These are phyloP conservation scores for Fusarium cicatricum DNA, from an alignment of 2,329 filamentous ascomycete species.

Conservation along the genomic window DNA sequence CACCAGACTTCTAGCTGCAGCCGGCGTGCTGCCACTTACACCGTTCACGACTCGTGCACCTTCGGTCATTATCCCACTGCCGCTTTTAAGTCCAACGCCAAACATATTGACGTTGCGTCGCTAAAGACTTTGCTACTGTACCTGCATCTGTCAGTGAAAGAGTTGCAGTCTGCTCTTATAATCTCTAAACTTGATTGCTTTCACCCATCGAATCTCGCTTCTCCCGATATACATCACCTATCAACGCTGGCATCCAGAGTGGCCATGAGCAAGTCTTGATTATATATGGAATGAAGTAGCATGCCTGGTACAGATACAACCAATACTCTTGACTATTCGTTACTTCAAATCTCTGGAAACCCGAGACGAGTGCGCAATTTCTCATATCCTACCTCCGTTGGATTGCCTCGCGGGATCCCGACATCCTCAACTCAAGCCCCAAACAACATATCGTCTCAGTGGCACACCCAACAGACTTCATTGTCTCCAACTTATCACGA, in stretches of 20 bases:
- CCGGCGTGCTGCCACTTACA: conserved; percentile 17
- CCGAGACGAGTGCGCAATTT: conserved; percentile 29
- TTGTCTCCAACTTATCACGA: neutral
- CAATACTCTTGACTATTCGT: conserved; percentile 5
- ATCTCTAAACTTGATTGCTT: neutral
- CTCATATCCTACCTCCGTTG: conserved; percentile 33
- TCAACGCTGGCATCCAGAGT: neutral
- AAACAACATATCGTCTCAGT: neutral
- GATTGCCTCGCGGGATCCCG: neutral
- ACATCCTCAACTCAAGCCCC: neutral
- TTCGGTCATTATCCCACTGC: conserved; percentile 15
- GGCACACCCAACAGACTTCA: neutral
- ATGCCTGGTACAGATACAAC: conserved; percentile 20
- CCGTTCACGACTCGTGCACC: conserved; percentile 26
- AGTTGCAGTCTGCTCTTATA: neutral
- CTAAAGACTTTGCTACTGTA: conserved; percentile 8
- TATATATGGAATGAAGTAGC: conserved; percentile 5
- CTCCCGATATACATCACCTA: neutral
- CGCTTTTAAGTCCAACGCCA: conserved; percentile 13
- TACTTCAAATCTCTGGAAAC: conserved; percentile 1
- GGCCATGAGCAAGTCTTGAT: neutral
- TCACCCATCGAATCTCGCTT: neutral
- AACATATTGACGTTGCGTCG: conserved; percentile 11
- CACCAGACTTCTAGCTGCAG: conserved; percentile 14
- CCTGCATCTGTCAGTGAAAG: conserved; percentile 17